A percentile compares a stretch with the other conserved stretches of the same genome.
Conservation (phyloP, 2,329 filamentous ascomycete species). For the Eutypa lata region DNA sequence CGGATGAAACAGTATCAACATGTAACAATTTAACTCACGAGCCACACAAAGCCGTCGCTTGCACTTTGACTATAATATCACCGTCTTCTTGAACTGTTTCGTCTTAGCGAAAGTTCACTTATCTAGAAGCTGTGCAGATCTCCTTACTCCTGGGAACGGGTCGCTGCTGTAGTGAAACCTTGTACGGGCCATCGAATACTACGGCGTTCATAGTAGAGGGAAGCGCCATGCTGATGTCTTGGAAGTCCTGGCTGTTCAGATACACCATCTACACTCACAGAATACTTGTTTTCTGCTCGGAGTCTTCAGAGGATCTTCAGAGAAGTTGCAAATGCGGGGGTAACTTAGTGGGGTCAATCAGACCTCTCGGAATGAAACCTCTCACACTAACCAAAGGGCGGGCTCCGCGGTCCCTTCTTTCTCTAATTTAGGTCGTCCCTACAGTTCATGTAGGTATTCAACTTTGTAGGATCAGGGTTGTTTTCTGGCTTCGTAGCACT, state of each 20-base stretch:
- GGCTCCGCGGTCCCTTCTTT: neutral
- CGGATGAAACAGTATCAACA: conserved; percentile 2
- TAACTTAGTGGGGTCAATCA: too few species aligned
- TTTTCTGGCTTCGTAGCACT: neutral
- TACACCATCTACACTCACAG: neutral
- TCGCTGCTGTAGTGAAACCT: conserved; percentile 73
- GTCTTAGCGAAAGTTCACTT: conserved; percentile 12
- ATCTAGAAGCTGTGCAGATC: conserved; percentile 1
- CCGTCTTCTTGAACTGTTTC: conserved; percentile 60
- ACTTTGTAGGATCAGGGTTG: neutral
- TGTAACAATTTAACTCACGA: conserved; percentile 55
- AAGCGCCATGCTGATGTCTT: conserved; percentile 25
- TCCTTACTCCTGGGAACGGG: conserved; percentile 66
- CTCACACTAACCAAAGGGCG: neutral
- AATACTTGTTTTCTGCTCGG: too few species aligned
- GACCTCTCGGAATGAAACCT: too few species aligned
- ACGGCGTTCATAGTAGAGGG: conserved; percentile 77
- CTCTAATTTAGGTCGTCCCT: too few species aligned
- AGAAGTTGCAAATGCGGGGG: too few species aligned
- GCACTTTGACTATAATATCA: conserved; percentile 81
- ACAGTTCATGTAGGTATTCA: neutral
- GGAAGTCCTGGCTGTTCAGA: neutral
- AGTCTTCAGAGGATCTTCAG: too few species aligned
- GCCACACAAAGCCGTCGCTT: conserved; percentile 81
- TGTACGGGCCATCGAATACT: conserved; percentile 75